Conservation (phyloP, 768 basidiomycete genomes). For the Mycena maculata region DNA sequence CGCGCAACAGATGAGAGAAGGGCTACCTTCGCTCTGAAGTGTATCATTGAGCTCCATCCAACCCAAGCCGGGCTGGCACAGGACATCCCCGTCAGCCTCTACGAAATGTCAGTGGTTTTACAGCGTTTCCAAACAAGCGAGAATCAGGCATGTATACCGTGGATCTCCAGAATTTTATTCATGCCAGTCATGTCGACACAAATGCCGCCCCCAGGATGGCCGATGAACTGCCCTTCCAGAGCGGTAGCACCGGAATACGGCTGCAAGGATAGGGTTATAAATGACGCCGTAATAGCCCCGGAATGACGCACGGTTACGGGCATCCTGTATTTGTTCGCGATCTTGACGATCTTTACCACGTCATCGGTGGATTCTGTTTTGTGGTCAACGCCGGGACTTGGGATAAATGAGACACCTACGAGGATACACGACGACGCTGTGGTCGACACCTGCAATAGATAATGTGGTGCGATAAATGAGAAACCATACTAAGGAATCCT, state of each 20-base stretch:
- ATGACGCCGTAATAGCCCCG: no score
- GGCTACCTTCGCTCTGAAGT: slow-evolving; percentile 67
- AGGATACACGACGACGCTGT: slow-evolving; percentile 77
- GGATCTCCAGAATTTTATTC: slow-evolving; percentile 81
- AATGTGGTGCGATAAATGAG: no score
- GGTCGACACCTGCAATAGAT: slow-evolving; percentile 52
- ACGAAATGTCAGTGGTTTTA: background rate
- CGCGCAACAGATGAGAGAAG: background rate
- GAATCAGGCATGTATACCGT: slow-evolving; percentile 59
- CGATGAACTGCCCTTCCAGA: slow-evolving; percentile 83
- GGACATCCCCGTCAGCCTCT: slow-evolving; percentile 79
- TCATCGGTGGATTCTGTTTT: slow-evolving; percentile 80
- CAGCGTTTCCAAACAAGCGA: no score
- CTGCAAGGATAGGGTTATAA: no score
- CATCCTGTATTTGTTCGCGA: slow-evolving; percentile 79
- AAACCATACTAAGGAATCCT: no score
- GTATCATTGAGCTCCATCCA: slow-evolving; percentile 81
- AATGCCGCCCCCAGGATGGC: slow-evolving; percentile 70
- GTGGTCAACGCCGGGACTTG: no score
- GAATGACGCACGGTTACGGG: slow-evolving; percentile 72
- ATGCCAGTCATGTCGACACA: slow-evolving; percentile 84
- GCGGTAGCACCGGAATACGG: slow-evolving; percentile 87
- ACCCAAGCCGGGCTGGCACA: slow-evolving; percentile 78
- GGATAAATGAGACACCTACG: no score
- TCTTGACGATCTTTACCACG: slow-evolving; percentile 81